phyloP scores from a whole-genome alignment of 2,329 filamentous ascomycete species.

The Penicillium nordicum region DNA sequence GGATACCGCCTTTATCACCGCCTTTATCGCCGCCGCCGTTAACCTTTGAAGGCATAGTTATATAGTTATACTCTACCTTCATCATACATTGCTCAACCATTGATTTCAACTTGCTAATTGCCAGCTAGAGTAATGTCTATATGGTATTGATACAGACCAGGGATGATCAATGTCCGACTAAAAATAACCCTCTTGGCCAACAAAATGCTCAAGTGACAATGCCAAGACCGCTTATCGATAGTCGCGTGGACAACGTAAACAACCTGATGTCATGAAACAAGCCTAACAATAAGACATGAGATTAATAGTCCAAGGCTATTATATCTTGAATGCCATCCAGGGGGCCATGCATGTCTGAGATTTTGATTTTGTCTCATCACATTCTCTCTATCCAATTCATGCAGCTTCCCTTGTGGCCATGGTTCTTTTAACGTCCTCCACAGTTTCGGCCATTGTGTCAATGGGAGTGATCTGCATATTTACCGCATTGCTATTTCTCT shows the following conservation, averaged over 20 bases:
- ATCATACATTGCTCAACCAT: background rate
- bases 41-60: too few relatives aligned
- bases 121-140: background rate
- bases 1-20: background rate
- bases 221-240: constrained; percentile 40
- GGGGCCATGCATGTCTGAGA: constrained; percentile 12
- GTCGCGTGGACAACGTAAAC: constrained; percentile 38
- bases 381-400: constrained; percentile 11
- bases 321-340: background rate
- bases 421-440: constrained; percentile 46
- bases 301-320: background rate
- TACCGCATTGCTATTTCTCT: constrained; percentile 78
- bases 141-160: background rate
- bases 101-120: background rate
- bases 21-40: background rate
- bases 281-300: constrained; percentile 1
- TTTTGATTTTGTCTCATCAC: constrained; percentile 11
- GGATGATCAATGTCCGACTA: background rate
- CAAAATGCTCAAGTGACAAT: background rate
- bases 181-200: background rate
- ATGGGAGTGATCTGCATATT: constrained; percentile 63
- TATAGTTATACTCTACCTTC: background rate
- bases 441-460: constrained; percentile 44
- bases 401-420: constrained; percentile 29
- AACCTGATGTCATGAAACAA: constrained; percentile 26